Base-by-base conservation (phyloP, 73 alveolate species). In the Blepharisma japonicum region DNA sequence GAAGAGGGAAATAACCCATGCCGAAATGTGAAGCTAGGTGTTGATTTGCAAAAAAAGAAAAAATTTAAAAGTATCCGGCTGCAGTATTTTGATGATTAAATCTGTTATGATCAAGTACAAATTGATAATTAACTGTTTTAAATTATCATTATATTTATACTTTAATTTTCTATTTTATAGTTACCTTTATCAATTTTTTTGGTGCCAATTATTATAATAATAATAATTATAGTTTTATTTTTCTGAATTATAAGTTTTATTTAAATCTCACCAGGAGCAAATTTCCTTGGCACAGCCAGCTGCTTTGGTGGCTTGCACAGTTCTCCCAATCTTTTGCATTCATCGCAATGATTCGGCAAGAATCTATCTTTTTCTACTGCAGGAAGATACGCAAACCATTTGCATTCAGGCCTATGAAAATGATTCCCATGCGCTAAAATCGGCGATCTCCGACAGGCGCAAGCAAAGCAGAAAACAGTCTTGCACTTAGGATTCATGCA, bases 401-500 rank as follows among this genome's bases (percentile, higher is more conserved):
- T 46, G 54, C 90, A 83, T 27, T 81, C 82, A 7, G 56, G 42
- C 72, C 90, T 49, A 38, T 83, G 90, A 68, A 54, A 83, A 25
- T 83, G 87, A 67, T 79, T 79, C 6, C 91, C 91, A 79, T 79
- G 87, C 7, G 20, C 78, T 6, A 79, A 3, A 9, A 66, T 80
- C 46, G 91, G 82, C 1, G 68, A 51, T 79, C 91, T 84, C 20
- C 46, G 68, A 0, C 56, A 55, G 18, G 90, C 56, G 68, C 90
- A 83, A 6, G 14, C 55, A 80, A 81, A 80, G 9, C 87, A 79
- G 81, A 79, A 77, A 32, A 66, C 88, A 6, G 18, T 50, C 50
- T 77, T 68, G 51, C 87, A 79, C 23, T 61, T 39, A 1, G 38
- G 38, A 5, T 76, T 9, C 42, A 21, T 9, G 74, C 91, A 79